Evolutionary conservation across 129 eudicot species (phyloP).

Genomic region (Pulicaria dysenterica): DNA sequence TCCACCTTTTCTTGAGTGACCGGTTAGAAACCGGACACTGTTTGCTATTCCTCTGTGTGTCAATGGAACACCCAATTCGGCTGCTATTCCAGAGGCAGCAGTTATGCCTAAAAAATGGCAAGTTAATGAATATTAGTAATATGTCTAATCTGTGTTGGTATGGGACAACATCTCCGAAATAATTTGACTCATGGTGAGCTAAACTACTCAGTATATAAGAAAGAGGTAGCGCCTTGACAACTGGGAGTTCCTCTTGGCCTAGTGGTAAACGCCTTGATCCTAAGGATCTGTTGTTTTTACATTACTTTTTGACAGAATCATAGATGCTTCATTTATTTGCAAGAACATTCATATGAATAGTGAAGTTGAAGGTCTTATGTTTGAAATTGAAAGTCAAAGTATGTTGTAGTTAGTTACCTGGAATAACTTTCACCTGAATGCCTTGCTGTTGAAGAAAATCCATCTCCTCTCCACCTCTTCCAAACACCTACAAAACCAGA

Average conservation of each 20-base stretch:
- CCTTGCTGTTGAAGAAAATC: conserved; percentile 94
- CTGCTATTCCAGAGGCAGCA: conserved; percentile 98
- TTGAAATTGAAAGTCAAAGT: neutral
- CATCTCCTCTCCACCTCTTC: conserved; percentile 99
- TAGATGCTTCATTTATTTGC: neutral
- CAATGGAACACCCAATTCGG: conserved; percentile 91
- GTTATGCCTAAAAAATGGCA: conserved; percentile 67
- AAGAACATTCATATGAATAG: neutral
- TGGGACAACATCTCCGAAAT: neutral
- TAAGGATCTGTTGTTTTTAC: no score
- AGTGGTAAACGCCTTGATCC: no score
- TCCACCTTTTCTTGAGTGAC: conserved; percentile 96
- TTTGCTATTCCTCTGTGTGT: conserved; percentile 96
- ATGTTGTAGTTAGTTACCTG: conserved; percentile 50
- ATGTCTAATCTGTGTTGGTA: neutral
- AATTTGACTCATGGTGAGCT: neutral
- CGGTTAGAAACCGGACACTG: conserved; percentile 93
- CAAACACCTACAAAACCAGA: conserved; percentile 64
- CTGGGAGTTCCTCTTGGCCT: no score
- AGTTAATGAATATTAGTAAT: conserved; percentile 10
- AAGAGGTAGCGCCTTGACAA: no score
- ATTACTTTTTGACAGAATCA: conserved; percentile 3
- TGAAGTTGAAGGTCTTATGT: neutral
- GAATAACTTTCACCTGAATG: conserved; percentile 85
- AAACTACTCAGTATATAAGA: no score